Evolutionary conservation across 1,284 basidiomycete species (phyloP), one percentile per base, ranked within the genome.

Genomic region (Earliella scabrosa): DNA sequence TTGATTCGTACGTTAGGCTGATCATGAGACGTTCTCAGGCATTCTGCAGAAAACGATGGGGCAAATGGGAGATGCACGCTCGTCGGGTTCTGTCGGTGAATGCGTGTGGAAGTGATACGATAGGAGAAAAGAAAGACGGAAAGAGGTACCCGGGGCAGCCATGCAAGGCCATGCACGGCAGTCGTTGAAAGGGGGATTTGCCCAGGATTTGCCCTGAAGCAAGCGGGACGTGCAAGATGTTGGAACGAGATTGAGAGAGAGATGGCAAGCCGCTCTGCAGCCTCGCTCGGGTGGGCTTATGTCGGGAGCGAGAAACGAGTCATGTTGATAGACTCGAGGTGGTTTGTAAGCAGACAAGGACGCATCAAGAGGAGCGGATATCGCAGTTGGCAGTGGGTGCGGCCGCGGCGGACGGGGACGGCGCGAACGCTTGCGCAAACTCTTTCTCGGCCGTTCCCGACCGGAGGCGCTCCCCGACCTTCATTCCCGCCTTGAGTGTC

Each of bases 321-420:
- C 58, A 53, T n/a, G n/a, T 36, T 23, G 38, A 27, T 11, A 29
- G 32, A 31, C 52, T 47, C 54, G 21, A 40, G 23, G 46, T 38
- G 27, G 40, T 63, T 63, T 55, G 62, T 63, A 56, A 63, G 62
- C 62, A 20, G 39, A 53, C 54, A 48, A 41, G 38, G 27, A 32
- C 34, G 55, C 39, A 40, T 40, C 39, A 40, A 36, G 35, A 11
- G 9, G 35, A 36, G n/a, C 10, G 10, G 11, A 16, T 5, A 36
- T 36, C 21, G 44, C 46, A 46, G 47, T 52, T 34, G 41, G 21
- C 16, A 31, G 41, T 47, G 47, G 47, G 41, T 29, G 11, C 16
- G 34, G 46, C 41, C 29, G 35, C 32, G 43, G 36, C 36, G 16
- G 36, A 39, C n/a, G n/a, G 29, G 39, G 14, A 23, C 39, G 39